Evolutionary conservation across 2,329 filamentous ascomycete species (phyloP).

Genomic region (Fusarium austroafricanum): DNA sequence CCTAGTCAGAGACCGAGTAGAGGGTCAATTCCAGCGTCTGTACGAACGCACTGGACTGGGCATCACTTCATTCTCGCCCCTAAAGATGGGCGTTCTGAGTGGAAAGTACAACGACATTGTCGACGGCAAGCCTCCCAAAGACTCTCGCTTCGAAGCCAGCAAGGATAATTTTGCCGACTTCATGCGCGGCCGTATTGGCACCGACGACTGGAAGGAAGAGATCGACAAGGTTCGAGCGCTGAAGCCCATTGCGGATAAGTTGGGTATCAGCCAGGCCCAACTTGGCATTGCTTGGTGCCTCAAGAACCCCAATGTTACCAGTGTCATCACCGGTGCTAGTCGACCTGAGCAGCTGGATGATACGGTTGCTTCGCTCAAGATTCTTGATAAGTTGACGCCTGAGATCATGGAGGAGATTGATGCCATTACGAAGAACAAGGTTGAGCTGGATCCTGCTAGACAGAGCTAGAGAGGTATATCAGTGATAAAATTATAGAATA

Average conservation of each 20-base stretch:
- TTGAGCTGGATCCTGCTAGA: slow-evolving; percentile 42
- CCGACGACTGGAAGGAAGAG: slow-evolving; percentile 64
- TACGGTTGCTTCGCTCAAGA: slow-evolving; percentile 60
- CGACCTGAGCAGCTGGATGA: slow-evolving; percentile 63
- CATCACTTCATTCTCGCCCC: slow-evolving; percentile 71
- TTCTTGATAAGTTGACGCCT: slow-evolving; percentile 61
- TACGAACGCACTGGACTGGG: slow-evolving; percentile 70
- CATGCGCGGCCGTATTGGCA: slow-evolving; percentile 58
- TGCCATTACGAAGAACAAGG: slow-evolving; percentile 52
- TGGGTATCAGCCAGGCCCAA: slow-evolving; percentile 64
- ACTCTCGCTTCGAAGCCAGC: slow-evolving; percentile 68
- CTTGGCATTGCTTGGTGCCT: slow-evolving; percentile 65
- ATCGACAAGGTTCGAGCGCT: slow-evolving; percentile 59
- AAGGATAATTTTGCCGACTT: slow-evolving; percentile 67
- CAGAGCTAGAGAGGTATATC: slow-evolving; percentile 26
- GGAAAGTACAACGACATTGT: slow-evolving; percentile 73
- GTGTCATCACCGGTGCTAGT: slow-evolving; percentile 65
- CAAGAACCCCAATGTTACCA: slow-evolving; percentile 65
- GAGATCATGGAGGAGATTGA: slow-evolving; percentile 65
- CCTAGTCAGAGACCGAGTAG: slow-evolving; percentile 69
- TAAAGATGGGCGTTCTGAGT: slow-evolving; percentile 68
- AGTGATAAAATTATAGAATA: not conserved
- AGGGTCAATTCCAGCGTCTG: slow-evolving; percentile 70
- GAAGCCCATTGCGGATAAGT: slow-evolving; percentile 65
- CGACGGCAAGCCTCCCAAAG: slow-evolving; percentile 61